Base-by-base conservation (phyloP, 2,329 filamentous ascomycete genomes). In the Chrysoporthe deuterocubensis region DNA sequence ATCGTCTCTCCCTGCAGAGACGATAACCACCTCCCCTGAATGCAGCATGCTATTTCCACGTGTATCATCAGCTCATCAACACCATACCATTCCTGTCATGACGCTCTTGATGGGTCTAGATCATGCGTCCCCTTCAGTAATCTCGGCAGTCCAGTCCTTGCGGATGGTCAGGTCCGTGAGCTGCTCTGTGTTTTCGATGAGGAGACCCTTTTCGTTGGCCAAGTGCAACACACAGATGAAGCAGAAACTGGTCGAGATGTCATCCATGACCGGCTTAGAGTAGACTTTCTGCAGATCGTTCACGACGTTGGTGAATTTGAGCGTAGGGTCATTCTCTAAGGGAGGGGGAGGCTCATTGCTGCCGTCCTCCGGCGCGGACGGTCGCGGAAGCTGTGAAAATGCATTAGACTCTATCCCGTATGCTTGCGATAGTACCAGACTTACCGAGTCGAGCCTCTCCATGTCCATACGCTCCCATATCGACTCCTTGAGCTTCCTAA, bases 211-310 rank as follows among this genome's bases (percentile, higher is more conserved):
- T 76, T 97, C 94, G 79, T 97, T 97, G 69, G 94, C 94, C 74
- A 97, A 78, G 79, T 97, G 94, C 71, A 97, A 82, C 67, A 97
- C 81, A 74, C 92, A 96, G 75, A 99, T 99, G 81, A 98, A 99
- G 78, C 96, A 97, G 80, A 82, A 91, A 71, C 87, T 96, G 0
- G 96, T 99, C 46, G 94, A 97, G 75, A 99, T 98, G 79, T 99
- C 96, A 69, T 91, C 89, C 89, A 99, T 92, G 69, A 89, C 88
- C 72, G 92, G 86, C 78, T 92, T 92, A 13, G 94, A 90, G 75
- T 99, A 99, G 8, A 97, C 93, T 4, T 85, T 81, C 76, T 96
- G 92, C 59, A 99, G 82, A 70, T 90, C 90, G 76, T 97, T 96
- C 89, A 99, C 96, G 69, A 99, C 90, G 26, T 91, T 84, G 0